Evolutionary conservation across 2,329 filamentous ascomycete species (phyloP).

Genomic region (Venturia oleaginea): DNA sequence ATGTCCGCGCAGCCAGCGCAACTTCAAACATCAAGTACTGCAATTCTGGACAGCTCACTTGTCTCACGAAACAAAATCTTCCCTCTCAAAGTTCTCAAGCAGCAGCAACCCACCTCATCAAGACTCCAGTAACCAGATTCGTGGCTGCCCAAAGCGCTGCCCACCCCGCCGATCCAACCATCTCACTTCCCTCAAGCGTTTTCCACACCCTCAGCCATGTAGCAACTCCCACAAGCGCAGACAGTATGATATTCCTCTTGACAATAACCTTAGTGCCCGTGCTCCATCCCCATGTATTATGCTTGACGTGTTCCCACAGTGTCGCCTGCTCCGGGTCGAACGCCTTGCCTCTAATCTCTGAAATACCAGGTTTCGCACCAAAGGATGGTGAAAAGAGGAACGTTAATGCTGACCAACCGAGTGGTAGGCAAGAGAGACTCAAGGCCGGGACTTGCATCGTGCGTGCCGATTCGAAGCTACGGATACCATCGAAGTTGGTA

Average conservation of each 20-base stretch:
- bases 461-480: conserved; percentile 59
- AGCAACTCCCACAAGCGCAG: conserved; percentile 38
- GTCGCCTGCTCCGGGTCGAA: conserved; percentile 59
- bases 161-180: conserved; percentile 62
- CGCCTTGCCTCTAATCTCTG: conserved; percentile 36
- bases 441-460: conserved; percentile 43
- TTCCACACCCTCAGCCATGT: conserved; percentile 56
- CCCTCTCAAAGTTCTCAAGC: no score
- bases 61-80: not conserved
- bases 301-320: conserved; percentile 59
- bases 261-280: conserved; percentile 53
- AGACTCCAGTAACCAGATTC: conserved; percentile 50
- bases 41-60: not conserved
- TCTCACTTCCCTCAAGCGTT: conserved; percentile 61
- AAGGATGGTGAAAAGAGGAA: conserved; percentile 70
- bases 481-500: conserved; percentile 63
- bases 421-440: conserved; percentile 50
- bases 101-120: conserved; percentile 40
- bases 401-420: conserved; percentile 61
- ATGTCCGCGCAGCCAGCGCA: no score
- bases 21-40: no score
- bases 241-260: conserved; percentile 44
- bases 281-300: conserved; percentile 59
- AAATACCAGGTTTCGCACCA: conserved; percentile 41
- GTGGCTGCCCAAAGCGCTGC: conserved; percentile 66